Base-by-base conservation (phyloP, 140 eudicot species). In the Anethum foeniculum region DNA sequence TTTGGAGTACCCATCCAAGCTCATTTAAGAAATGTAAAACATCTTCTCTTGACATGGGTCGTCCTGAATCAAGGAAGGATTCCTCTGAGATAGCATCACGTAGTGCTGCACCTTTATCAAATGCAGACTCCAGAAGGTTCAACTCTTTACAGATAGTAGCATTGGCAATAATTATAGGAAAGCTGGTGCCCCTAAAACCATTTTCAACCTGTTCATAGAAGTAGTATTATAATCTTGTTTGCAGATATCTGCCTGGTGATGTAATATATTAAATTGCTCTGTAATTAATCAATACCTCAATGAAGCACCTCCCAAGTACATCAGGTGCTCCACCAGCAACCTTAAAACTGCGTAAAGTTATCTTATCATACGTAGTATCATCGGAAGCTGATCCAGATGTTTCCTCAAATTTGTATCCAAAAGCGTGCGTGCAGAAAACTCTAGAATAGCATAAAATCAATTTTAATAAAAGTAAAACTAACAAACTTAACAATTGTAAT, bases 1-100 rank as follows among this genome's bases (percentile, higher is more conserved):
- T 89, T 77, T 92, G 97, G 79, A 92, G 90, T 23, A 94, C 79
- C 98, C 98, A 94, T 30, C 98, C 98, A 15, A 94, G 96, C 83
- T 94, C 97, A 38, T 94, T 90, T 77, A 92, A 78, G 87, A 89
- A 94, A 83, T 94, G 98, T 64, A 92, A 74, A 76, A 83, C 83
- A 79, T 89, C 94, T 69, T 88, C 90, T 71, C 68, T 84, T 34
- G 88, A 86, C 64, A 23, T 64, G 27, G 87, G 81, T 32, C 77
- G 86, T 23, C 87, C 67, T 8, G 76, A 7, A 82, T 81, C 80
- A 38, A 71, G 78, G 7, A 67, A 6, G 15, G 74, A 79, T 62
- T 80, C 68, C 32, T 76, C 85, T 23, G 79, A 19, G 28, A 75
- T 32, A 34, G 46, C 67, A 44, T 76, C 87, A 23, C 34, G 75